Evolutionary conservation across 306 rosid genomes (phyloP), one percentile per base, ranked within the genome.

Genomic region (Canavalia gladiata): DNA sequence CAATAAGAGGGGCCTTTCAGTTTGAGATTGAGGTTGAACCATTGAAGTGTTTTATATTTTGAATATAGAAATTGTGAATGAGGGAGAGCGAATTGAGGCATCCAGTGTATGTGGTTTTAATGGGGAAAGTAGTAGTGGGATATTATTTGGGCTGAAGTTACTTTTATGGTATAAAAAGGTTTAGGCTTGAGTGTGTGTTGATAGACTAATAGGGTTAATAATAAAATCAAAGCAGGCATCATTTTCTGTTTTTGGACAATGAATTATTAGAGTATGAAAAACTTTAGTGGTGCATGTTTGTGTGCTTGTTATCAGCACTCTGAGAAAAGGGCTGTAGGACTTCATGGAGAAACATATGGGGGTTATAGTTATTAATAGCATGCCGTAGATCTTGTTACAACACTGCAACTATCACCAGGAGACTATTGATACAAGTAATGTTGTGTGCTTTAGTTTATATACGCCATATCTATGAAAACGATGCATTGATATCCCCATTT

Each of bases 101-200:
- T 30, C 13, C n/a, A 43, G 31, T 45, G 30, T 68, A 28, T 68
- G 13, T 43, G 4, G 25, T 56, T 56, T n/a, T 35, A 37, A n/a
- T 13, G 35, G 63, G 4, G 68, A 43, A 43, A 43, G 25, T 31
- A 31, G 3, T 41, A 3, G 29, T 51, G 28, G 75, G 65, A 67
- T 80, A 37, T 33, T 75, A 31, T 75, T 30, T 46, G 71, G 64
- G 80, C 5, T 9, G 63, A 47, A 77, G 9, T 50, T 76, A 34
- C 63, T 50, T 56, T 63, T 72, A 45, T 50, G 49, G 34, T 39
- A 30, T 31, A 42, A 41, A 34, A 47, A 12, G 75, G 28, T 78
- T 56, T 43, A 69, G 9, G 78, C 7, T 47, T 76, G 62, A 28
- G 54, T 34, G 29, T n/a, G 50, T 68, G 29, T 54, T 18, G 25